Conservation (phyloP, 2,329 filamentous ascomycete species). For the Akanthomyces muscarius region DNA sequence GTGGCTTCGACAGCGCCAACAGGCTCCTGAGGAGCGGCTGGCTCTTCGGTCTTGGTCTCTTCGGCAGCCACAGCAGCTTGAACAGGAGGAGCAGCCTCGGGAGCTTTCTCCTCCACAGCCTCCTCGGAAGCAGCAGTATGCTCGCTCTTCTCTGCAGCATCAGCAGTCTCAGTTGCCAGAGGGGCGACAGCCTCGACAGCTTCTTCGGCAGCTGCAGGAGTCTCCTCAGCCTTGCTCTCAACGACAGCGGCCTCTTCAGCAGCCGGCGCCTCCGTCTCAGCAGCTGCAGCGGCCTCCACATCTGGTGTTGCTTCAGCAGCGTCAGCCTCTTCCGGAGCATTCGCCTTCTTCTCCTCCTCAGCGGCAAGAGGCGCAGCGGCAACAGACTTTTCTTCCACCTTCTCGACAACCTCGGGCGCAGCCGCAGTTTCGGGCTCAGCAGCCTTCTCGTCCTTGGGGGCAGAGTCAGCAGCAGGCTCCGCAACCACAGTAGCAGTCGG, state of each 20-base stretch:
- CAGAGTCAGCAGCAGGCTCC: background rate
- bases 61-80: background rate
- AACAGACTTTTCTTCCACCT: slow-evolving; percentile 7
- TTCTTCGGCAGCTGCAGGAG: background rate
- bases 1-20: background rate
- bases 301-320: background rate
- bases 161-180: background rate
- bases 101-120: background rate
- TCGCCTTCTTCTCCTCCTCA: slow-evolving; percentile 2
- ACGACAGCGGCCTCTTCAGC: slow-evolving; percentile 6
- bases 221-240: slow-evolving; percentile 1
- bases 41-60: slow-evolving; percentile 9
- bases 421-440: slow-evolving; percentile 1
- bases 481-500: background rate
- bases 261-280: background rate
- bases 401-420: background rate
- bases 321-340: background rate
- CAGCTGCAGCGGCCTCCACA: slow-evolving; percentile 11
- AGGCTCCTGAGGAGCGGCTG: background rate
- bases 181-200: background rate
- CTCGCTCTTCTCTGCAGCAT: background rate
- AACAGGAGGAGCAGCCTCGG: background rate
- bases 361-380: slow-evolving; percentile 9
- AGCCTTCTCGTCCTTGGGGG: slow-evolving; percentile 8
- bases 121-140: background rate